phyloP scores from a whole-genome alignment of 352 stramenopile species.

The Phytopythium sindhum region DNA sequence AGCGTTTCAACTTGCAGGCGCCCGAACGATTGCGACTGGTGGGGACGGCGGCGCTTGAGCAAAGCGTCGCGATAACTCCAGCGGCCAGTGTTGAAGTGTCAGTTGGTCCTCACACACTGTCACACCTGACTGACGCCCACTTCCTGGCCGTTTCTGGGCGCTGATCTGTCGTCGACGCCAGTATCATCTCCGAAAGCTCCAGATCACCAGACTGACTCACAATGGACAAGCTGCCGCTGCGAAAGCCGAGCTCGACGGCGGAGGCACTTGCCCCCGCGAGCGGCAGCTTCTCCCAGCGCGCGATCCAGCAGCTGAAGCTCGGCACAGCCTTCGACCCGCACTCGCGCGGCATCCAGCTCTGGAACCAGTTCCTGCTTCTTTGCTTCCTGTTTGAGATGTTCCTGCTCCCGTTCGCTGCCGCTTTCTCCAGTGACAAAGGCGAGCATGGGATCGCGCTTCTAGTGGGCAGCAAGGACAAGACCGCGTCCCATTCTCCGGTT shows the following conservation, averaged over 20 bases:
- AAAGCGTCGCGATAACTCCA: background rate
- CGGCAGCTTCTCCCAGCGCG: conserved; percentile 4
- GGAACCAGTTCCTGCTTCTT: conserved; percentile 43
- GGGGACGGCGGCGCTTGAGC: background rate
- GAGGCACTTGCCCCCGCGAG: background rate
- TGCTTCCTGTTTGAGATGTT: conserved; percentile 48
- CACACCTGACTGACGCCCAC: background rate
- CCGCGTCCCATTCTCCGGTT: background rate
- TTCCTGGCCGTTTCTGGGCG: background rate
- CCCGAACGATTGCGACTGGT: background rate
- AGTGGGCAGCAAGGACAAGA: background rate
- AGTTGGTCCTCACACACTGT: background rate
- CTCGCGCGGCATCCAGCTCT: conserved; percentile 37
- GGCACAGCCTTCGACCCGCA: conserved; percentile 53
- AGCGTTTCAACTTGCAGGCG: background rate
- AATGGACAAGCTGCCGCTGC: conserved; percentile 2
- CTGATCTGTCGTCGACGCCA: background rate
- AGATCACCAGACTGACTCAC: background rate
- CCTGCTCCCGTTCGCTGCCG: conserved; percentile 40
- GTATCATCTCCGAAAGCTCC: background rate
- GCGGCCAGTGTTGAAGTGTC: background rate
- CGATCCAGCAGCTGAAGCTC: conserved; percentile 23
- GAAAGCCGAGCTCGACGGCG: background rate
- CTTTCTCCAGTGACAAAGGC: conserved; percentile 11
- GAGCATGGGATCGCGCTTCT: conserved; percentile 11